A percentile compares a stretch with the other conserved stretches of the same genome.
Conservation (phyloP, 163 green algal species). For the Prototheca cutis region DNA sequence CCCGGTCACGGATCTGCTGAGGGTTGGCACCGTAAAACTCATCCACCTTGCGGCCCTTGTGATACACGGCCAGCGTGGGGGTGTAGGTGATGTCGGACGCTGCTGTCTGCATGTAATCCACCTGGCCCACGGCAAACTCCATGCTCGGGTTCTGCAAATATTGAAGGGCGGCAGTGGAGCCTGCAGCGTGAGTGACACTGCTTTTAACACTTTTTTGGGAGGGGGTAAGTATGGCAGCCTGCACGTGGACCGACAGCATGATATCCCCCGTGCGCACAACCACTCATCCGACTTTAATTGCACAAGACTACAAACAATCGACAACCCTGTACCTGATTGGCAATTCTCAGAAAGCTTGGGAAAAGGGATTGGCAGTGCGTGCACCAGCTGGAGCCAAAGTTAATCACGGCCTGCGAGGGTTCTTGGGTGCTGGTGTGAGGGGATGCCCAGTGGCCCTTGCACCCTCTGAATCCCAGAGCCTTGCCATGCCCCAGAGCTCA, state of each 20-base stretch:
- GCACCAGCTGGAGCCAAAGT: conserved; percentile 62
- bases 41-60: conserved; percentile 42
- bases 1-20: conserved; percentile 55
- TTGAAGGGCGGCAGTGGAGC: too few relatives aligned
- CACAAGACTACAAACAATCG: too few relatives aligned
- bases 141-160: conserved; percentile 34
- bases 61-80: conserved; percentile 59
- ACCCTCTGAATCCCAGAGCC: background rate
- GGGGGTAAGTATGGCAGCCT: too few relatives aligned
- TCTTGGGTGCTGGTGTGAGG: background rate
- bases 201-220: too few relatives aligned
- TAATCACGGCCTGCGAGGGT: conserved; percentile 34
- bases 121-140: conserved; percentile 63
- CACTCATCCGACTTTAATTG: too few relatives aligned
- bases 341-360: conserved; percentile 30
- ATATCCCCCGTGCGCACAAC: too few relatives aligned
- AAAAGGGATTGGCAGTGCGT: conserved; percentile 52
- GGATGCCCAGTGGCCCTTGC: background rate
- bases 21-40: conserved; percentile 58
- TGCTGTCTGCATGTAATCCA: conserved; percentile 48
- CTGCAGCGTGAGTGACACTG: too few relatives aligned
- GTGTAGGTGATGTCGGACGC: conserved; percentile 49
- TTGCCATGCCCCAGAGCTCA: background rate
- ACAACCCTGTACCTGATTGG: conserved; percentile 44
- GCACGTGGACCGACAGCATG: too few relatives aligned